Conservation (phyloP, 768 basidiomycete genomes). For the Boletus vermiculosoides region DNA sequence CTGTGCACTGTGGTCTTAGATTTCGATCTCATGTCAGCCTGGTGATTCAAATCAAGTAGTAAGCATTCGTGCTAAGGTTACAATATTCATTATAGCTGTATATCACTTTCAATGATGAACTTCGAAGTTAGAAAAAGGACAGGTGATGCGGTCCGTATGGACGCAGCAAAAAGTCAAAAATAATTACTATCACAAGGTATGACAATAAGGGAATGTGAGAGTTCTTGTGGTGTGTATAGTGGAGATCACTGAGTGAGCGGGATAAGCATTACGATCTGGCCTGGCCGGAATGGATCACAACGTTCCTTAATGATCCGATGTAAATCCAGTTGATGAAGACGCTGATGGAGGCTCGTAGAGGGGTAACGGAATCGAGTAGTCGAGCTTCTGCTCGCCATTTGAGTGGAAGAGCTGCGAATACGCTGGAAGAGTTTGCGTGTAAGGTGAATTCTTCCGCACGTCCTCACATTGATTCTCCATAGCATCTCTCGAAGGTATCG, state of each 20-base stretch:
- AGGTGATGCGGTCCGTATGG: constrained; percentile 11
- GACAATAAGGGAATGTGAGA: constrained; percentile 1
- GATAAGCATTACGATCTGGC: background rate
- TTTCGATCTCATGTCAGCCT: background rate
- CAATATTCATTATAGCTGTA: background rate
- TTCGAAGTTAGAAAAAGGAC: constrained; percentile 1
- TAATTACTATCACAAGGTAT: background rate
- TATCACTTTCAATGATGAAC: background rate
- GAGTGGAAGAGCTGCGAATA: constrained; percentile 77
- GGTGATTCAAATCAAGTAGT: background rate
- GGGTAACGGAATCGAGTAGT: constrained; percentile 62
- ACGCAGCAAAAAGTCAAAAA: constrained; percentile 4
- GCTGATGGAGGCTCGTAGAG: constrained; percentile 49
- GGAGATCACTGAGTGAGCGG: background rate
- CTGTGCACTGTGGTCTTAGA: too few species aligned
- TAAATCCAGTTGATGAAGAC: constrained; percentile 2
- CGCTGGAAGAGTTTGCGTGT: constrained; percentile 50
- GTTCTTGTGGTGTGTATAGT: background rate
- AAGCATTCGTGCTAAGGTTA: background rate
- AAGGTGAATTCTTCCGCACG: constrained; percentile 15
- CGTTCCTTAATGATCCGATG: constrained; percentile 7
- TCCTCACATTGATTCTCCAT: constrained; percentile 6
- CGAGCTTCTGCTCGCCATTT: constrained; percentile 72
- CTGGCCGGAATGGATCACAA: background rate
- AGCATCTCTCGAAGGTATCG: background rate